Evolutionary conservation across 805 yeast species (phyloP).

Genomic region (Candida ovalis): DNA sequence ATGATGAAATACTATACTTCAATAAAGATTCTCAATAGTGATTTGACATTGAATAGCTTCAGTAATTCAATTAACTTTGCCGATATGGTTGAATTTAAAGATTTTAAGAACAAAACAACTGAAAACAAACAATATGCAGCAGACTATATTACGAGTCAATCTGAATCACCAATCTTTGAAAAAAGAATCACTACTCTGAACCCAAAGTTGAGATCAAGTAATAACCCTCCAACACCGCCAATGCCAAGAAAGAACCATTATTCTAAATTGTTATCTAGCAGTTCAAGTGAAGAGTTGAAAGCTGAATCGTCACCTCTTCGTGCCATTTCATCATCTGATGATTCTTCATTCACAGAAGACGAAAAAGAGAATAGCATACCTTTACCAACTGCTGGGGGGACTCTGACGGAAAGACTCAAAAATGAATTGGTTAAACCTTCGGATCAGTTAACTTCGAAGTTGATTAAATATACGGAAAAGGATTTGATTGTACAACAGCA

Average conservation of each 20-base stretch:
- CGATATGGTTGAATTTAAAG: conserved; percentile 26
- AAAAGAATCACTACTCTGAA: conserved; percentile 3
- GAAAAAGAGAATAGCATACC: conserved; percentile 11
- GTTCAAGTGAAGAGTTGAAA: background rate
- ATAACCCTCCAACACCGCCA: conserved; percentile 25
- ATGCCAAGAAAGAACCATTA: conserved; percentile 12
- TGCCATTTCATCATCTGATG: conserved; percentile 5
- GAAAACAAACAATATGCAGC: conserved; percentile 1
- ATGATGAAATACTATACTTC: conserved; percentile 20
- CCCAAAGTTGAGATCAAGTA: conserved; percentile 10
- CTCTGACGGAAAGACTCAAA: conserved; percentile 6
- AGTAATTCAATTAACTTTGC: conserved; percentile 22
- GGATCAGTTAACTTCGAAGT: conserved; percentile 19
- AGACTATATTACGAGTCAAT: background rate
- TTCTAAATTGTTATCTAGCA: background rate
- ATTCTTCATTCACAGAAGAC: background rate
- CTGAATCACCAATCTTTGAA: conserved; percentile 7
- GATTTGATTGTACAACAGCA: conserved; percentile 25
- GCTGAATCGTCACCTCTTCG: conserved; percentile 2
- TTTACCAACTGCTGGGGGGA: background rate
- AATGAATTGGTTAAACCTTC: conserved; percentile 26
- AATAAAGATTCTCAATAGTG: conserved; percentile 15
- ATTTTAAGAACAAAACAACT: conserved; percentile 12
- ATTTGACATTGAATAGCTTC: conserved; percentile 18
- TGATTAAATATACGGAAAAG: conserved; percentile 31